Evolutionary conservation across 2,329 filamentous ascomycete species (phyloP).

Genomic region (Paracorniculantispora psalliotae): DNA sequence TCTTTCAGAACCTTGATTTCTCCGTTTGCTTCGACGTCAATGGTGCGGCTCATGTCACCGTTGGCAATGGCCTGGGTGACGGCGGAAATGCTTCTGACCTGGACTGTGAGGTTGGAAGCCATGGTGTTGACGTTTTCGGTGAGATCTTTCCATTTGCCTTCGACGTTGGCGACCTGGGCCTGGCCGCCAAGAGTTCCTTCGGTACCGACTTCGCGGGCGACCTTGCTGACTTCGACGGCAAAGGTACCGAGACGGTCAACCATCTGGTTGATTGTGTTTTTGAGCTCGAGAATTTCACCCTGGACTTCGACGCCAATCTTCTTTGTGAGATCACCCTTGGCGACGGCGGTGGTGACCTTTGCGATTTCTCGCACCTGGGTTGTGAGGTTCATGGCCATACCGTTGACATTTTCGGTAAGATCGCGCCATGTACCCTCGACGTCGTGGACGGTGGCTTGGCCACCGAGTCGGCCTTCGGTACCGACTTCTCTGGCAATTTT

Average conservation of each 20-base stretch:
- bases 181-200: slow-evolving; percentile 93
- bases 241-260: slow-evolving; percentile 95
- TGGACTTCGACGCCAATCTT: slow-evolving; percentile 93
- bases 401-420: slow-evolving; percentile 91
- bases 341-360: slow-evolving; percentile 91
- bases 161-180: slow-evolving; percentile 87
- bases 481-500: slow-evolving; percentile 79
- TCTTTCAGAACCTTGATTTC: slow-evolving; percentile 92
- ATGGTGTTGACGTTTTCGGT: slow-evolving; percentile 84
- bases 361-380: slow-evolving; percentile 98
- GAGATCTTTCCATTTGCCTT: slow-evolving; percentile 97
- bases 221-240: slow-evolving; percentile 91
- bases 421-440: slow-evolving; percentile 94
- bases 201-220: slow-evolving; percentile 92
- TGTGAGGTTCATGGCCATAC: slow-evolving; percentile 97
- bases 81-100: slow-evolving; percentile 78
- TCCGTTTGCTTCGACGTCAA: slow-evolving; percentile 90
- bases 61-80: slow-evolving; percentile 94
- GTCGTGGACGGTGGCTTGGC: slow-evolving; percentile 76
- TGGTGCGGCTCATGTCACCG: slow-evolving; percentile 93
- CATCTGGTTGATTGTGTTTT: slow-evolving; percentile 98
- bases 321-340: slow-evolving; percentile 87
- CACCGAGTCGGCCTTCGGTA: slow-evolving; percentile 76
- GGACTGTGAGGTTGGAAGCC: slow-evolving; percentile 62
- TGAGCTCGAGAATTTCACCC: slow-evolving; percentile 91